Evolutionary conservation across 768 basidiomycete genomes (phyloP).

Genomic region (Hortiboletus flavorubellus): DNA sequence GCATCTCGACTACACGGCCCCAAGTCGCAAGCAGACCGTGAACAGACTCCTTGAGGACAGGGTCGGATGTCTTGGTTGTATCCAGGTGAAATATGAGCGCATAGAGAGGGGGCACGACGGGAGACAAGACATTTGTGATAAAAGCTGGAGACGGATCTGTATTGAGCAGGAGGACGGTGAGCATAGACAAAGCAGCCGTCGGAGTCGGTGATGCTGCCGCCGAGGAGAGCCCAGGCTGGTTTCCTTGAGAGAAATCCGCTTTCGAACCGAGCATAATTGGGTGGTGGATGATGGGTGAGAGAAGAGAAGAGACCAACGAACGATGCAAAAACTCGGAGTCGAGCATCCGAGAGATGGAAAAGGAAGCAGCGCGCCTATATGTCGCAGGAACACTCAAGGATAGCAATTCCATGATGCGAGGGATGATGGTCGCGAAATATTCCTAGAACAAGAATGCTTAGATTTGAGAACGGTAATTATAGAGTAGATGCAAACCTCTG

Average conservation of each 20-base stretch:
- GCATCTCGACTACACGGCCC: constrained; percentile 59
- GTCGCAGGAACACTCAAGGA: constrained; percentile 32
- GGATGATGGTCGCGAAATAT: constrained; percentile 55
- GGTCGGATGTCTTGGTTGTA: constrained; percentile 57
- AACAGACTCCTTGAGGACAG: constrained; percentile 55
- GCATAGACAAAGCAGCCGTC: constrained; percentile 42
- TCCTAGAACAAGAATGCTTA: constrained; percentile 39
- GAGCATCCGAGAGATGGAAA: constrained; percentile 65
- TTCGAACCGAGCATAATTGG: constrained; percentile 39
- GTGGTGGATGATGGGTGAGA: constrained; percentile 50
- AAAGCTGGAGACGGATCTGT: constrained; percentile 76
- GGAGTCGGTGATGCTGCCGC: constrained; percentile 23
- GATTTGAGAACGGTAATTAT: not conserved
- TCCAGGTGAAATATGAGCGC: constrained; percentile 56
- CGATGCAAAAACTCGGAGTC: constrained; percentile 30
- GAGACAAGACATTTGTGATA: constrained; percentile 60
- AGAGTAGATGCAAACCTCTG: constrained; percentile 44
- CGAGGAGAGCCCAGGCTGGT: not conserved
- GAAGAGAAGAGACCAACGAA: constrained; percentile 25
- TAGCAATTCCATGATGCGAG: constrained; percentile 53
- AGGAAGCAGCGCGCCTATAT: constrained; percentile 62
- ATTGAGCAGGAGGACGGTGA: constrained; percentile 63
- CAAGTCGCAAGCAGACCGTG: constrained; percentile 65
- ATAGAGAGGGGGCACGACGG: constrained; percentile 66
- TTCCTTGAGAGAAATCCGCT: not conserved